Conservation (phyloP, 768 basidiomycete species). For the Panaeolus cyanescens region DNA sequence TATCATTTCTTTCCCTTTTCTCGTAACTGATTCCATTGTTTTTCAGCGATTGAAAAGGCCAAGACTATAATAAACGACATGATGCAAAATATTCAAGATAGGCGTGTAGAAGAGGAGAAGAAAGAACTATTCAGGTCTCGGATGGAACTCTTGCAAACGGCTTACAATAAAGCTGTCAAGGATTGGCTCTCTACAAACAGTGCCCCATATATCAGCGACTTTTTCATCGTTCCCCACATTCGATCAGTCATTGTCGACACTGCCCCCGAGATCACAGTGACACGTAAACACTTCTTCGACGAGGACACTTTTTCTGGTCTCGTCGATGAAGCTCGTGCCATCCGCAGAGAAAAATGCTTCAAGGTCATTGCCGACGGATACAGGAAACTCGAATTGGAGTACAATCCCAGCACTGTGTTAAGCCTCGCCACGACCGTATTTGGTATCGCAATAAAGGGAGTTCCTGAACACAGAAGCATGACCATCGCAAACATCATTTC, state of each 20-base stretch:
- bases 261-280: not conserved
- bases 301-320: not conserved
- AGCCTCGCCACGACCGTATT: not conserved
- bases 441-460: not conserved
- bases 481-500: too few relatives aligned
- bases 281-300: not conserved
- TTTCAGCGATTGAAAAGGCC: not conserved
- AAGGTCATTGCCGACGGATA: not conserved
- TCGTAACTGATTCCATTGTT: too few relatives aligned
- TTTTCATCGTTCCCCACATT: not conserved
- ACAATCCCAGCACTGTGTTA: not conserved
- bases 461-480: not conserved
- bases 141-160: not conserved
- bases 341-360: not conserved
- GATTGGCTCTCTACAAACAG: not conserved
- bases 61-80: not conserved
- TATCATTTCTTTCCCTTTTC: too few relatives aligned
- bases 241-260: not conserved
- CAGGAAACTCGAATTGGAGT: not conserved
- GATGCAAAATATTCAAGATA: not conserved
- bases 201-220: not conserved
- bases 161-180: not conserved
- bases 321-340: not conserved
- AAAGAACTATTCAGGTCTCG: not conserved
- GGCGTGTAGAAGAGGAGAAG: not conserved